Conservation (phyloP, 1,139 yeast genomes). For the Geotrichum candidum region DNA sequence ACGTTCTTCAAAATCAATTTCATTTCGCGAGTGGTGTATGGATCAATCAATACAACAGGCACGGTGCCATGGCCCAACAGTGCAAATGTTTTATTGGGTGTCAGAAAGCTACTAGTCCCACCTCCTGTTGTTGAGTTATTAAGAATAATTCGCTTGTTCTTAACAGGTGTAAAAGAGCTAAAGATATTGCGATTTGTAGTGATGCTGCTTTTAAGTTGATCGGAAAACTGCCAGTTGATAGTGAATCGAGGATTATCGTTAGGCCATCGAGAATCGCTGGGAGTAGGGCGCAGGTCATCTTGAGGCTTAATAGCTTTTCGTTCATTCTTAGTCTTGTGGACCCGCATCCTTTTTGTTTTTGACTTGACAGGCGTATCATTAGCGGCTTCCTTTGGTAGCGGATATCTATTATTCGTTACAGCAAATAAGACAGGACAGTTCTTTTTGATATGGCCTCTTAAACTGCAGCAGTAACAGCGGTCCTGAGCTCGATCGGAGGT, state of each 20-base stretch:
- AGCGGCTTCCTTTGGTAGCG: neutral
- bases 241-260: neutral
- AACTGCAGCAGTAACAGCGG: neutral
- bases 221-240: neutral
- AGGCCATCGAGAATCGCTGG: neutral
- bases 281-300: neutral
- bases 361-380: neutral
- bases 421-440: neutral
- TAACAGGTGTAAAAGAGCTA: neutral
- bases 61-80: slow-evolving; percentile 1
- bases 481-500: neutral
- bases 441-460: neutral
- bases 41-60: neutral
- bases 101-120: neutral
- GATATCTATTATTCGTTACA: neutral
- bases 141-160: neutral
- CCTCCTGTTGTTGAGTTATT: neutral
- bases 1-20: neutral
- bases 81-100: neutral
- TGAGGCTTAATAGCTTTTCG: neutral
- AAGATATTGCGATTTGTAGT: neutral
- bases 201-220: neutral
- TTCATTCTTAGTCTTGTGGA: neutral
- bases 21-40: neutral
- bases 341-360: neutral